Evolutionary conservation across 371 early-diverging fungal genomes (phyloP).

Genomic region (Parasitella parasitica): DNA sequence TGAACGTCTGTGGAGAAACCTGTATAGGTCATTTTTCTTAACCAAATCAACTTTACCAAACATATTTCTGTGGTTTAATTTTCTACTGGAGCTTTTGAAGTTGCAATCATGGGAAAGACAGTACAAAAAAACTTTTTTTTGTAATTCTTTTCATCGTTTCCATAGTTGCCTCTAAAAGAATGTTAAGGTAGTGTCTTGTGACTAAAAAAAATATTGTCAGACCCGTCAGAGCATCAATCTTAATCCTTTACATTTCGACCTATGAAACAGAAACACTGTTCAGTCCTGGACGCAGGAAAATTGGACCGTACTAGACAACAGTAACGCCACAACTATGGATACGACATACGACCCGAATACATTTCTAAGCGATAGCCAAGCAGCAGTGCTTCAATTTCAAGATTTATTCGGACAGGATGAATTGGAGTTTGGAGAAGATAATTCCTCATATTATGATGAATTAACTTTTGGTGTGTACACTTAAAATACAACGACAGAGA

Average conservation of each 20-base stretch:
- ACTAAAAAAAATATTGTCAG: not conserved
- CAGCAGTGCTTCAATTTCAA: conserved; percentile 6
- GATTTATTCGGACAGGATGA: conserved; percentile 23
- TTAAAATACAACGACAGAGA: not conserved
- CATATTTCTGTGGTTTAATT: not conserved
- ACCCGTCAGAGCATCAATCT: not conserved
- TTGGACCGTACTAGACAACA: conserved; percentile 1
- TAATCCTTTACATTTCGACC: not conserved
- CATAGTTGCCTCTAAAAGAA: not conserved
- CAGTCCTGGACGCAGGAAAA: conserved; percentile 13
- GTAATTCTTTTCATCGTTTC: not conserved
- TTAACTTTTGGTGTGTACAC: conserved; percentile 16
- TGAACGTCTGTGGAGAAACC: no score
- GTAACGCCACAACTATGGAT: not conserved
- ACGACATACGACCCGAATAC: not conserved
- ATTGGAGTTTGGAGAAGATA: not conserved
- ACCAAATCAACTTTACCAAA: no score
- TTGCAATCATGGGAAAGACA: not conserved
- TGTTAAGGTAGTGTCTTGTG: not conserved
- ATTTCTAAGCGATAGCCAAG: not conserved
- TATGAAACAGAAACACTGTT: conserved; percentile 11
- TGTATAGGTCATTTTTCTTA: no score
- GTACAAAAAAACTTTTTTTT: not conserved
- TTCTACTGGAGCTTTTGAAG: not conserved
- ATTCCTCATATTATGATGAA: conserved; percentile 3